Base-by-base conservation (phyloP, 2,329 filamentous ascomycete genomes). In the Penicillium fuscoglaucum region DNA sequence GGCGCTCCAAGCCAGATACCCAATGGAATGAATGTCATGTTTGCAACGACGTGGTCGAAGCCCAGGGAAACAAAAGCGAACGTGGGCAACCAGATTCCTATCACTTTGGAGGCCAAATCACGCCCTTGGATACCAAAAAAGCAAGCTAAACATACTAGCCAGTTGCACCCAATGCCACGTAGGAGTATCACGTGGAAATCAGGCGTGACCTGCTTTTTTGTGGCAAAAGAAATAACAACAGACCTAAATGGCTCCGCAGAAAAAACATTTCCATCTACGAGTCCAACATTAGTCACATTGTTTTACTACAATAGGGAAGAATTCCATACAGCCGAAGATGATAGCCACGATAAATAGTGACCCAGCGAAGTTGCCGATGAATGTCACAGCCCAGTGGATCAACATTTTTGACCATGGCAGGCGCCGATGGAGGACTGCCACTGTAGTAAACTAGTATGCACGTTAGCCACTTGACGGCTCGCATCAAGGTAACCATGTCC, bases 11-110 rank as follows among this genome's bases (percentile, higher is more conserved):
- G 66, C 72, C 77, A 85, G 37, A 86, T 83, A 0, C 74, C 81
- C 46, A 83, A 66, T 0, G 82, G 80, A 35, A 81, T 75, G 54
- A 82, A 81, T 37, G 80, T 82, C 82, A 84, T 84, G 60, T 84
- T 85, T 26, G 82, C 82, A 17, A 85, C 77, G 44, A 84, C 82
- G 71, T 85, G 83, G 57, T 85, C 83, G 2, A 84, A 76, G 0
- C 79, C 80, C 0, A 83, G 72, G 1, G 77, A 77, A 0, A 84
- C 82, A 61, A 85, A 85, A 1, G 79, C 79, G 55, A 83, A 82
- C 3, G 80, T 82, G 0, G 83, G 83, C 66, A 78, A 82, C 83
- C 83, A 86, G 63, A 85, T 82, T 1, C 79, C 80, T 12, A 82
- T 70, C 1, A 85, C 76, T 64, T 85, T 85, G 10, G 79, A 82